Conservation (phyloP, 179 eudicot genomes). For the Sideroxylon spinosum region DNA sequence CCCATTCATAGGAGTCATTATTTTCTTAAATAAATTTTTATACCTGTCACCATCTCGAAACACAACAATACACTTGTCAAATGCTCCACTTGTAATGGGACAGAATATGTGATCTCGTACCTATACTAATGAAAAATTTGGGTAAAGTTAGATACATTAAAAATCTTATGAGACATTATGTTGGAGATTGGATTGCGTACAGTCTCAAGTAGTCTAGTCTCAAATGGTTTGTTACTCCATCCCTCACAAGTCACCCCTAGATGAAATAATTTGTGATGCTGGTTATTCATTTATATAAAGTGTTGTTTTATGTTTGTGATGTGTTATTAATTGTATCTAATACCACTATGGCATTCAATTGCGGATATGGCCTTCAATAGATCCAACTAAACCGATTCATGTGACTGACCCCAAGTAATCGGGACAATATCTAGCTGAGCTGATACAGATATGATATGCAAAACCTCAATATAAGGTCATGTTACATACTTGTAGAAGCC, state of each 20-base stretch:
- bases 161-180: background rate
- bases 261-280: background rate
- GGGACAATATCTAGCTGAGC: background rate
- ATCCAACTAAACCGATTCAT: background rate
- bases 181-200: background rate
- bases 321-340: background rate
- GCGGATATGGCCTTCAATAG: background rate
- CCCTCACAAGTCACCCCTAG: background rate
- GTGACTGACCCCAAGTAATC: background rate
- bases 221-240: background rate
- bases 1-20: too few species aligned
- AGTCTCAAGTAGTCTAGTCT: background rate
- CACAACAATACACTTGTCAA: too few species aligned
- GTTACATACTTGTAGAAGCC: background rate
- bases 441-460: background rate
- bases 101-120: background rate
- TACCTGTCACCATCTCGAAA: too few species aligned
- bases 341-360: background rate
- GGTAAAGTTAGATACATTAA: background rate
- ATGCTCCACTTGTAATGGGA: background rate
- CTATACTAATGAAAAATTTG: background rate
- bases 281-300: constrained; percentile 1
- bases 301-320: background rate
- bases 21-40: too few species aligned
- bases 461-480: background rate